phyloP scores from a whole-genome alignment of 2,329 filamentous ascomycete genomes.

The Rutstroemia sydowiana region DNA sequence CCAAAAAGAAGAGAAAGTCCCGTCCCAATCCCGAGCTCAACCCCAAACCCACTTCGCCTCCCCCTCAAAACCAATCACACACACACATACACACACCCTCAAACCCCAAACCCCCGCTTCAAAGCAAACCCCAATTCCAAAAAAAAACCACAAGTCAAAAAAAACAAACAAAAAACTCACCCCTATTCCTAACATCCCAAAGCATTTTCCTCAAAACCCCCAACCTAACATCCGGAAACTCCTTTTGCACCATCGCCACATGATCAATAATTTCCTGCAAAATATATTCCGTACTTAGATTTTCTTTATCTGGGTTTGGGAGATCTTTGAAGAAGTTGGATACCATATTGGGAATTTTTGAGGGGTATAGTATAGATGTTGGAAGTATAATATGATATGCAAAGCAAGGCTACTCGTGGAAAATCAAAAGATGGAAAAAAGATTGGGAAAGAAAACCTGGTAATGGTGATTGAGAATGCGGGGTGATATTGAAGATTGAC shows the following conservation, averaged over 20 bases:
- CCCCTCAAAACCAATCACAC: too few relatives aligned
- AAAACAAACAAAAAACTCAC: neutral
- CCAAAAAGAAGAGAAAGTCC: neutral
- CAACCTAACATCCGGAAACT: slow-evolving; percentile 24
- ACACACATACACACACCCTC: too few relatives aligned
- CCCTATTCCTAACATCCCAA: slow-evolving; percentile 24
- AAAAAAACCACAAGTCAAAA: neutral
- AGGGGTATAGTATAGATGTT: too few relatives aligned
- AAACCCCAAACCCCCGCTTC: too few relatives aligned
- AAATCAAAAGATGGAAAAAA: too few relatives aligned
- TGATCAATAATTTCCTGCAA: slow-evolving; percentile 31
- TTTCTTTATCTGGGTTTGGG: slow-evolving; percentile 17
- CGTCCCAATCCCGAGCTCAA: neutral
- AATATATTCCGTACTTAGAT: slow-evolving; percentile 25
- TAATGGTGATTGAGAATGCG: neutral
- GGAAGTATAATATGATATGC: neutral
- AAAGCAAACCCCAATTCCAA: too few relatives aligned
- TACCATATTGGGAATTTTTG: slow-evolving; percentile 10
- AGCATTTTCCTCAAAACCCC: slow-evolving; percentile 26
- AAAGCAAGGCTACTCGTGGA: too few relatives aligned
- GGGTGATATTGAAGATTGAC: neutral
- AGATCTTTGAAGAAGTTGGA: slow-evolving; percentile 10
- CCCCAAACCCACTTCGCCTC: neutral
- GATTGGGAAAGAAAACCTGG: too few relatives aligned
- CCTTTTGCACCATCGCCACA: slow-evolving; percentile 23